Evolutionary conservation across 352 stramenopile genomes (phyloP).

Genomic region (Globisporangium paroecandrum): DNA sequence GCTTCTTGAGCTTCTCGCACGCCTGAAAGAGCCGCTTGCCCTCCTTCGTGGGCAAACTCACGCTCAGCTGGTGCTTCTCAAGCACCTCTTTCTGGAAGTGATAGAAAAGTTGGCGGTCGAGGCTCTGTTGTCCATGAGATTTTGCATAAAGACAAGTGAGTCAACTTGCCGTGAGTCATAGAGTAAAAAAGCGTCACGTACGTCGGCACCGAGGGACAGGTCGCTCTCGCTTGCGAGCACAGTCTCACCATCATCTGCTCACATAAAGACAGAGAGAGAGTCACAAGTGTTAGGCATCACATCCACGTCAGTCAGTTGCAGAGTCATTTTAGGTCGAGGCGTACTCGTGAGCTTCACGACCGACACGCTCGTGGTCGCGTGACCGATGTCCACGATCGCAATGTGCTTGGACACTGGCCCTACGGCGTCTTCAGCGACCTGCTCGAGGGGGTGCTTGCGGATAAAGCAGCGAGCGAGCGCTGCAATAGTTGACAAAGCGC

Average conservation of each 20-base stretch:
- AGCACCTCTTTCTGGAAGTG: constrained; percentile 74
- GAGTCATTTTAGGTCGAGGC: not conserved
- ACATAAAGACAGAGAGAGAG: not conserved
- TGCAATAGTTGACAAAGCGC: not conserved
- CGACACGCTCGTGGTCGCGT: constrained; percentile 69
- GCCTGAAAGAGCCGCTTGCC: constrained; percentile 85
- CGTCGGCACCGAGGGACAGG: constrained; percentile 56
- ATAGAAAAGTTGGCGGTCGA: constrained; percentile 75
- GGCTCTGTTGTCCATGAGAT: constrained; percentile 27
- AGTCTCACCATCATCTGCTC: constrained; percentile 40
- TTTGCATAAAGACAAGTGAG: not conserved
- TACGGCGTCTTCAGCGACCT: constrained; percentile 17
- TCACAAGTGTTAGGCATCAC: not conserved
- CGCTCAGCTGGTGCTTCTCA: constrained; percentile 42
- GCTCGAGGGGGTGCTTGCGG: constrained; percentile 74
- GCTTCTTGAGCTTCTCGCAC: constrained; percentile 87
- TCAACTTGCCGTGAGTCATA: not conserved
- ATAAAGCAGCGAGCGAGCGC: constrained; percentile 68
- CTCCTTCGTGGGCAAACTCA: constrained; percentile 69
- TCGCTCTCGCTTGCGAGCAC: constrained; percentile 55
- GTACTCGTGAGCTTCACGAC: constrained; percentile 65
- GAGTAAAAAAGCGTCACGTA: constrained; percentile 9
- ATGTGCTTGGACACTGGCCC: constrained; percentile 48
- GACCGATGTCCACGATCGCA: constrained; percentile 87
- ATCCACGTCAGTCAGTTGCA: not conserved